A percentile compares a stretch with the other conserved stretches of the same genome.
phyloP scores from a whole-genome alignment of 495 filamentous ascomycete genomes.

The Terfezia boudieri region DNA sequence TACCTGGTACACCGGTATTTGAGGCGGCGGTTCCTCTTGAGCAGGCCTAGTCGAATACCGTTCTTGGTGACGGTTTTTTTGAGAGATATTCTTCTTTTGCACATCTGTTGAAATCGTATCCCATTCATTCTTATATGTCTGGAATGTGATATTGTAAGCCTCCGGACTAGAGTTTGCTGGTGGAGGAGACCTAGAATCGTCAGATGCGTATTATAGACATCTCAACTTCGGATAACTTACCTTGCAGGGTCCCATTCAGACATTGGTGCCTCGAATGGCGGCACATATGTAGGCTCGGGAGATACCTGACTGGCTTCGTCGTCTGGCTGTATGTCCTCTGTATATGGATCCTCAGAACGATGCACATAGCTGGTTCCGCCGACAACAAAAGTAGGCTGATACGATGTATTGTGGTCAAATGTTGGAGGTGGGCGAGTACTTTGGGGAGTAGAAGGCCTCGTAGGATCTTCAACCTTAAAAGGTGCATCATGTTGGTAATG shows the following conservation, averaged over 20 bases:
- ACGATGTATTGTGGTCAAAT: neutral
- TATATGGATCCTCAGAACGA: slow-evolving; percentile 3
- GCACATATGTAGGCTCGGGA: neutral
- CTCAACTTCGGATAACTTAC: slow-evolving; percentile 2
- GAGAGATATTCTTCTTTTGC: neutral
- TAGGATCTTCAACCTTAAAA: neutral
- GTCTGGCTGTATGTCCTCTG: slow-evolving; percentile 8
- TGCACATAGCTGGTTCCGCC: neutral
- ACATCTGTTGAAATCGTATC: slow-evolving; percentile 3
- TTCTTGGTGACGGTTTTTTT: neutral
- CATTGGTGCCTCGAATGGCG: neutral
- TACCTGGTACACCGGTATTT: neutral
- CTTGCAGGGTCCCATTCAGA: slow-evolving; percentile 16
- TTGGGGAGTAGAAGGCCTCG: neutral
- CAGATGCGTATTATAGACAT: too few species aligned
- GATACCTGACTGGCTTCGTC: slow-evolving; percentile 6
- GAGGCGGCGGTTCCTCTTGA: neutral
- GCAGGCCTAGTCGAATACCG: neutral
- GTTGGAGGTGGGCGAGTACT: neutral
- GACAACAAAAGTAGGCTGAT: neutral
- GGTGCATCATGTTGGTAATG: neutral
- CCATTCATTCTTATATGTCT: slow-evolving; percentile 15
- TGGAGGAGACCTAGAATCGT: slow-evolving; percentile 11
- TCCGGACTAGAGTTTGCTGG: slow-evolving; percentile 11
- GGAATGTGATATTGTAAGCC: slow-evolving; percentile 10